Base-by-base conservation (phyloP, 2,329 filamentous ascomycete species). In the Colletotrichum australisinense region DNA sequence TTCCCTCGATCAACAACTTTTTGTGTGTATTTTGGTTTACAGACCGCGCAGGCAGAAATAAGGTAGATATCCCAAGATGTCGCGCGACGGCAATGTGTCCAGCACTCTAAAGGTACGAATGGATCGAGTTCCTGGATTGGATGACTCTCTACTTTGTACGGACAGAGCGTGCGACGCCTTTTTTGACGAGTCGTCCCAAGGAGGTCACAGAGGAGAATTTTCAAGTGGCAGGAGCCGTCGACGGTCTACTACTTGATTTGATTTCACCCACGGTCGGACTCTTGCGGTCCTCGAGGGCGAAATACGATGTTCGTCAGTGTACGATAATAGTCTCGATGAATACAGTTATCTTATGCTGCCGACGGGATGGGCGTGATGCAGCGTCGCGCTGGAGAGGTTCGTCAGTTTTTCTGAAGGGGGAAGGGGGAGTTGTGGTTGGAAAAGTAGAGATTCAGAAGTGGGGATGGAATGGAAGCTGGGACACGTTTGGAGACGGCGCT, bases 261-360 rank as follows among this genome's bases (percentile, higher is more conserved):
- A 67, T 62, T 71, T 73, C 67, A 73, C 71, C 71, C 71, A 73
- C 71, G 67, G 35, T 73, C 56, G 67, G 60, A 73, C 67, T 65
- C 60, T 49, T 52, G 70, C 67, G 46, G 26, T 71, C 49, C 56
- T 38, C 22, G 38, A 24, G 49, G 55, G 67, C 55, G 35, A 46
- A 59, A 57, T 71, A 66, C 60, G 67, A 73, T 65, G 22, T 53
- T 63, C 67, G 60, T 73, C 67, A 73, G 62, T 38, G 59, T 66
- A 71, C 60, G 71, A 66, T 73, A 56, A 38, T n/a, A 68, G 32
- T 62, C 62, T 70, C 56, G 71, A 57, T 42, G 32, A 26, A 52
- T 28, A 64, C 52, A 42, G 35, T 70, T 66, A 68, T 70, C 56
- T 22, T 66, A 24, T 19, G 19, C 55, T 46, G 70, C 55, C 56